Base-by-base conservation (phyloP, 225 moss, liverwort and hornwort genomes). In the Antitrichia curtipendula region DNA sequence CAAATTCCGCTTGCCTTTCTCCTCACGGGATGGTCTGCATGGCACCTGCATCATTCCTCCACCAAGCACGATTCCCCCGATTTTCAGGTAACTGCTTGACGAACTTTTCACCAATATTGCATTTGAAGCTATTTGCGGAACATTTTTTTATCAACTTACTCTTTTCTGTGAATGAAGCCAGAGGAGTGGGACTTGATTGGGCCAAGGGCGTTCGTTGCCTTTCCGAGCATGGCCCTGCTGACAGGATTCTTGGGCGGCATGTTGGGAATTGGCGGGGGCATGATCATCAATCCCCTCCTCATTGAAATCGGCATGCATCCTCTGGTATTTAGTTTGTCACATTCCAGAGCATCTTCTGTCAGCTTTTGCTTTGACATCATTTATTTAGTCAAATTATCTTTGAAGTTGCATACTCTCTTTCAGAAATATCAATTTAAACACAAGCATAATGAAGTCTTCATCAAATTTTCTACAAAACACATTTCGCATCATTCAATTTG, bases 241-340 rank as follows among this genome's bases (percentile, higher is more conserved):
- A 86, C 95, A 58, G 98, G 98, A 34, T 87, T 97, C 62, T 76
- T 98, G 77, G 98, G 94, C 27, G 96, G 98, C 76, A 94, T 96
- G 95, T 81, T 98, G 49, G 98, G 98, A 49, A 91, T 96, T 75
- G 98, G 94, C 76, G 97, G 98, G 60, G 95, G 93, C 80, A 91
- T 97, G 94, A 91, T 98, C 50, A 93, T 98, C 83, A 97, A 90
- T 69, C 98, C 96, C 15, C 64, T 96, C 43, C 96, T 98, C 64
- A 89, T 95, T 62, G 93, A 93, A 81, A 92, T 91, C 61, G 98
- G 98, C 74, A 92, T 98, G 89, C 95, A 91, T 85, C 98, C 98
- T 75, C 92, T 93, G 95, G 97, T 98, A 75, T 29, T 16, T 53
- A 76, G 7, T 76, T n/a, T 62, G 49, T 36, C 49, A 78, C 94